Percentiles rank a stretch among this genome's conserved stretches.
phyloP scores from a whole-genome alignment of 2,329 filamentous ascomycete genomes.

The Aspergillus fumigatus region DNA sequence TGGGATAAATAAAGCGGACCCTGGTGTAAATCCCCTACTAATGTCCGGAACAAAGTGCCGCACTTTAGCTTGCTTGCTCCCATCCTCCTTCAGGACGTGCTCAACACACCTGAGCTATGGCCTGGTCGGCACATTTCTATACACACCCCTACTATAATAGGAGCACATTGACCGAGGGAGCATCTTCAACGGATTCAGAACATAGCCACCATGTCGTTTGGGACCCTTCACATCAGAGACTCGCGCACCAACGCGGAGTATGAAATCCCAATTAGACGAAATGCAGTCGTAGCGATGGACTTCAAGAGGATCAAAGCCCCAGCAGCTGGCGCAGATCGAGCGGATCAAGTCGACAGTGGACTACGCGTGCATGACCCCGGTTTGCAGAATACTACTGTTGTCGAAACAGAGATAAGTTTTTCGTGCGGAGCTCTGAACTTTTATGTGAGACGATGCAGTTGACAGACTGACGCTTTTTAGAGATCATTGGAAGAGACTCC shows the following conservation, averaged over 20 bases:
- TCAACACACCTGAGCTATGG: background rate
- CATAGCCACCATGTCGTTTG: slow-evolving; percentile 11
- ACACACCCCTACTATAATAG: background rate
- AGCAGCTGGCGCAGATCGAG: slow-evolving; percentile 9
- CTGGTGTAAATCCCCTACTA: background rate
- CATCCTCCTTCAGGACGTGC: background rate
- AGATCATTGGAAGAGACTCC: slow-evolving; percentile 22
- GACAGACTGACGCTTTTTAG: slow-evolving; percentile 10
- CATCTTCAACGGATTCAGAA: background rate
- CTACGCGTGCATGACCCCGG: slow-evolving; percentile 33
- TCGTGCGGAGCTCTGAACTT: slow-evolving; percentile 17
- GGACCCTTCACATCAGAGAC: slow-evolving; percentile 21
- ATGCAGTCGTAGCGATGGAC: slow-evolving; percentile 25
- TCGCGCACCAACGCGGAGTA: slow-evolving; percentile 25
- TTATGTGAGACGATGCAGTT: background rate
- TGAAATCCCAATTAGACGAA: slow-evolving; percentile 25
- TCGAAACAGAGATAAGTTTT: slow-evolving; percentile 27
- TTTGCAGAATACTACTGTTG: slow-evolving; percentile 30
- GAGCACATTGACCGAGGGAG: background rate
- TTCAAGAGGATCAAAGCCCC: slow-evolving; percentile 25
- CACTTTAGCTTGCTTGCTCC: background rate
- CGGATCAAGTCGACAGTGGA: slow-evolving; percentile 22
- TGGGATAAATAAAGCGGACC: background rate
- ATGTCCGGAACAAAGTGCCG: background rate
- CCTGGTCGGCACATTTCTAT: background rate